Percentiles rank a stretch among this genome's conserved stretches.
Evolutionary conservation across 306 rosid species (phyloP).

Genomic region (Acacia crassicarpa): DNA sequence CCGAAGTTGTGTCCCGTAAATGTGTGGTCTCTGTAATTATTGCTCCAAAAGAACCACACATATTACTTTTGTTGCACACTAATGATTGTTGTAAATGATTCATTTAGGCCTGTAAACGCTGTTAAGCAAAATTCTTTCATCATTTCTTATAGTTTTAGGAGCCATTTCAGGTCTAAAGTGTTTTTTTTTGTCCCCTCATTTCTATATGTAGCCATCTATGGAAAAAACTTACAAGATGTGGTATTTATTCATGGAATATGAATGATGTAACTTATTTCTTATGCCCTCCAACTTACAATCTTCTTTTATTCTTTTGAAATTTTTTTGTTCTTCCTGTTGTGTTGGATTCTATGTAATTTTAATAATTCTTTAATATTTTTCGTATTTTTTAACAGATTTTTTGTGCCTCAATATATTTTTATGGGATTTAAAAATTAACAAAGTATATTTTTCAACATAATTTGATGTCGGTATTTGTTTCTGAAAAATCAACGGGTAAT

Average conservation of each 20-base stretch:
- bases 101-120: constrained; percentile 15
- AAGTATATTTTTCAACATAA: too few relatives aligned
- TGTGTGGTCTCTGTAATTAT: background rate
- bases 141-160: constrained; percentile 1
- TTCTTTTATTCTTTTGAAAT: background rate
- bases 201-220: too few relatives aligned
- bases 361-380: background rate
- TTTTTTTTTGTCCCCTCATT: too few relatives aligned
- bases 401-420: too few relatives aligned
- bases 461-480: too few relatives aligned
- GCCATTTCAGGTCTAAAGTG: background rate
- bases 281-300: too few relatives aligned
- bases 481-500: background rate
- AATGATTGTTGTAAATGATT: constrained; percentile 26
- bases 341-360: background rate
- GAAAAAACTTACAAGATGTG: too few relatives aligned
- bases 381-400: background rate
- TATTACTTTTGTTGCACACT: background rate
- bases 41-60: background rate
- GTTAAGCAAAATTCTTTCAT: background rate
- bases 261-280: too few relatives aligned
- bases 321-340: background rate
- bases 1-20: background rate
- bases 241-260: too few relatives aligned
- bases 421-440: too few relatives aligned